phyloP scores from a whole-genome alignment of 2,329 filamentous ascomycete species.

The Colletotrichum tabaci region DNA sequence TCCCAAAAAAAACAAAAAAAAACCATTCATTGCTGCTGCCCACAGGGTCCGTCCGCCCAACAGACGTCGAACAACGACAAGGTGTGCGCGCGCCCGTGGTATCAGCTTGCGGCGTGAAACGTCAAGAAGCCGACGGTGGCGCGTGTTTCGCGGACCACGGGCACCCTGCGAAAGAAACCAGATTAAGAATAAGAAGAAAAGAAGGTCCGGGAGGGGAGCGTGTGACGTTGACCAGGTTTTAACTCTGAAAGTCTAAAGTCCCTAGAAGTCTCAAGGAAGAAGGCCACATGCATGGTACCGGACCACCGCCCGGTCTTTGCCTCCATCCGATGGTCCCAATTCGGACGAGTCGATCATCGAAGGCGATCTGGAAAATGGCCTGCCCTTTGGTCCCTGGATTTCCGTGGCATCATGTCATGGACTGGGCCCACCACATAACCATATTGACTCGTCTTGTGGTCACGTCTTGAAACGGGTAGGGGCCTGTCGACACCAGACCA shows the following conservation, averaged over 20 bases:
- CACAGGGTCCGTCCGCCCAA: no score
- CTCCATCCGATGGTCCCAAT: not conserved
- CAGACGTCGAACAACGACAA: no score
- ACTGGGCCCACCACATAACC: not conserved
- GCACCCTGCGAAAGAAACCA: not conserved
- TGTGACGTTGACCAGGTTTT: not conserved
- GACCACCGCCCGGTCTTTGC: not conserved
- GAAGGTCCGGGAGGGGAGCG: not conserved
- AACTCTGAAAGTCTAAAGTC: not conserved
- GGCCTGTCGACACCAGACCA: not conserved
- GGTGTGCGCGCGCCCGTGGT: not conserved
- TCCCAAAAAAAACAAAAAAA: no score
- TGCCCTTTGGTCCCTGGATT: not conserved
- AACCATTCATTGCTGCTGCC: no score
- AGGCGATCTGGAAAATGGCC: not conserved
- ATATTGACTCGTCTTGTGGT: not conserved
- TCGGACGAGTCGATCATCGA: not conserved
- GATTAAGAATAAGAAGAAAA: not conserved
- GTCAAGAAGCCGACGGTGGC: not conserved
- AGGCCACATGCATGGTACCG: not conserved
- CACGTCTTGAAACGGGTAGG: not conserved
- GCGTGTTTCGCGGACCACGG: not conserved
- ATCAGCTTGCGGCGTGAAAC: not conserved
- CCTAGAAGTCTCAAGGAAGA: not conserved
- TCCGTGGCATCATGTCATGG: not conserved